Evolutionary conservation across 768 basidiomycete genomes (phyloP).

Genomic region (Epithele typhae): DNA sequence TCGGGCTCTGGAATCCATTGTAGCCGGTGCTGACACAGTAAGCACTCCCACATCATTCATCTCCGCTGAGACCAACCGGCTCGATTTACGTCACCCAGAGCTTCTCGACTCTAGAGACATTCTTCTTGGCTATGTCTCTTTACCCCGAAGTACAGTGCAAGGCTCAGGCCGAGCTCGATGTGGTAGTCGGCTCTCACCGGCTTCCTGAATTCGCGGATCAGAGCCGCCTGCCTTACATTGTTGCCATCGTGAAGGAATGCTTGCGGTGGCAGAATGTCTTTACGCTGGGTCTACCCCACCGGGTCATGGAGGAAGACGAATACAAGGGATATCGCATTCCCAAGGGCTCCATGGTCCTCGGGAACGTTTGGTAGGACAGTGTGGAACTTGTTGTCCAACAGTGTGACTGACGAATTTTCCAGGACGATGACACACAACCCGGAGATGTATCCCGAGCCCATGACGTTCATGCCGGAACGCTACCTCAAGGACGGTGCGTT

Average conservation of each 20-base stretch:
- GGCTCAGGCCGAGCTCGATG: slow-evolving; percentile 3
- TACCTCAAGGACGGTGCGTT: neutral
- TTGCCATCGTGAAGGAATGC: neutral
- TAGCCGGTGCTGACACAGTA: no score
- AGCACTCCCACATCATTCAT: no score
- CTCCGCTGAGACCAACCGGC: no score
- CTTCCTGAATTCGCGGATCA: slow-evolving; percentile 7
- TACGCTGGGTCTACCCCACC: slow-evolving; percentile 17
- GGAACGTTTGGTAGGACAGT: neutral
- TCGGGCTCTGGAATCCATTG: no score
- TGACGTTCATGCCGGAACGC: slow-evolving; percentile 21
- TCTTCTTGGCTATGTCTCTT: slow-evolving; percentile 4
- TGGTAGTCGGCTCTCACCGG: neutral
- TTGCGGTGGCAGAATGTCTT: neutral
- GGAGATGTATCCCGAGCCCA: slow-evolving; percentile 19
- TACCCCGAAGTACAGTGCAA: slow-evolving; percentile 4
- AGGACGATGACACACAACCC: slow-evolving; percentile 24
- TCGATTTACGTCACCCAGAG: no score
- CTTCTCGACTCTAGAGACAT: neutral
- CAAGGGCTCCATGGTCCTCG: slow-evolving; percentile 19
- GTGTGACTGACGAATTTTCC: slow-evolving; percentile 23
- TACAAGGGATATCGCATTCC: slow-evolving; percentile 31
- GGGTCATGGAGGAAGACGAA: slow-evolving; percentile 24
- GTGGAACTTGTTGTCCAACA: no score
- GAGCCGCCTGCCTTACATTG: slow-evolving; percentile 4